These are phyloP conservation scores for Umbilicaria muhlenbergii DNA, from an alignment of 495 filamentous ascomycete genomes.

Conservation along the genomic window DNA sequence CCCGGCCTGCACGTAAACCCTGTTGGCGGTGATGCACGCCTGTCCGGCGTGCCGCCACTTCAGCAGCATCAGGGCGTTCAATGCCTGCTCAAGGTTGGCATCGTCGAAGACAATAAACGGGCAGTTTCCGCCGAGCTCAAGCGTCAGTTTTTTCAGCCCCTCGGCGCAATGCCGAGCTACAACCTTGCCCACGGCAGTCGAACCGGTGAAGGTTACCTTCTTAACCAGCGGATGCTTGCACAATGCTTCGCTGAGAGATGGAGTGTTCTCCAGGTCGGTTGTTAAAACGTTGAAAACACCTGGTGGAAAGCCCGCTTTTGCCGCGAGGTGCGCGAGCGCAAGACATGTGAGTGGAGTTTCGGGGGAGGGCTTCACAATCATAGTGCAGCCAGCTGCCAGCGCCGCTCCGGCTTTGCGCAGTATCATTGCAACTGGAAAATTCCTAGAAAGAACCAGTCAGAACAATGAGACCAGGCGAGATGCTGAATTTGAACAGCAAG, in stretches of 20 bases:
- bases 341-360: slow-evolving; percentile 45
- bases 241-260: slow-evolving; percentile 45
- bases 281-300: slow-evolving; percentile 46
- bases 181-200: slow-evolving; percentile 46
- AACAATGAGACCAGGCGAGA: slow-evolving; percentile 19
- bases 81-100: slow-evolving; percentile 47
- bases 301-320: slow-evolving; percentile 41
- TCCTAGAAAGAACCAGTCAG: slow-evolving; percentile 17
- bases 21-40: slow-evolving; percentile 60
- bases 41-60: slow-evolving; percentile 59
- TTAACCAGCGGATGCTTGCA: slow-evolving; percentile 48
- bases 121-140: slow-evolving; percentile 63
- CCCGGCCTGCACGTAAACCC: slow-evolving; percentile 50
- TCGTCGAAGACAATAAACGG: slow-evolving; percentile 64
- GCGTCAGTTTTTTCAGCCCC: slow-evolving; percentile 54
- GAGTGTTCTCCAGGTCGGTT: slow-evolving; percentile 46
- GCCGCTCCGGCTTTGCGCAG: slow-evolving; percentile 54
- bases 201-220: slow-evolving; percentile 64
- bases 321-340: slow-evolving; percentile 38
- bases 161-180: slow-evolving; percentile 42
- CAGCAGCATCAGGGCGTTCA: slow-evolving; percentile 40
- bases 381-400: slow-evolving; percentile 56
- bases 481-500: background rate
- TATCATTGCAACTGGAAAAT: slow-evolving; percentile 45
- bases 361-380: slow-evolving; percentile 46